Conservation (phyloP, 2,329 filamentous ascomycete species). For the Fusarium acutatum region DNA sequence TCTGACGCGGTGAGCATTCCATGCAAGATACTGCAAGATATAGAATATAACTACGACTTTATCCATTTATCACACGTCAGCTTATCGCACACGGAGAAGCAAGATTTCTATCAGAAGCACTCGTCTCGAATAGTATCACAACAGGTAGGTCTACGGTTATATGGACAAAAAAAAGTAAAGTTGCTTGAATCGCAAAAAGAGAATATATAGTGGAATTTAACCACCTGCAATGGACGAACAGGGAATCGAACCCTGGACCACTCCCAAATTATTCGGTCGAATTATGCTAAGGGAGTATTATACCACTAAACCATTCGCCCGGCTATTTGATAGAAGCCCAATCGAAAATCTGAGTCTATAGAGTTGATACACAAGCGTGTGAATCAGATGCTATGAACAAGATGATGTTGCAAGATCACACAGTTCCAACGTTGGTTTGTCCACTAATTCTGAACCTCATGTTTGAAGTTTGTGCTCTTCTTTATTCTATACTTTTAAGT, state of each 20-base stretch:
- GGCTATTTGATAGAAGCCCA: background rate
- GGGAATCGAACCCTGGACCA: slow-evolving; percentile 44
- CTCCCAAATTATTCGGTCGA: slow-evolving; percentile 38
- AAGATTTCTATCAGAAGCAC: background rate
- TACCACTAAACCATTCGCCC: slow-evolving; percentile 44
- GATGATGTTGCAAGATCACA: background rate
- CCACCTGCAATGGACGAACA: slow-evolving; percentile 39
- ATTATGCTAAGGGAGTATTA: slow-evolving; percentile 43
- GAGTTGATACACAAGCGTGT: rapidly evolving
- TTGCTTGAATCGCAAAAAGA: background rate
- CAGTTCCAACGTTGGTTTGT: background rate
- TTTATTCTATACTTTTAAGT: background rate
- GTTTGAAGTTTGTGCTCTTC: background rate
- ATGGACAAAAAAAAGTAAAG: background rate
- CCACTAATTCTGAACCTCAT: background rate
- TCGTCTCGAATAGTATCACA: background rate
- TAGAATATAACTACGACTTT: background rate
- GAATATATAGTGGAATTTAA: slow-evolving; percentile 13
- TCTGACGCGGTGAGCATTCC: background rate
- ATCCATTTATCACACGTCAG: background rate
- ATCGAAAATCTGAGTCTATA: rapidly evolving
- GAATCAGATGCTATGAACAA: background rate
- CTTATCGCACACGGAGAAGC: background rate
- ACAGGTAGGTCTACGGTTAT: background rate
- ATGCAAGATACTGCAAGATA: background rate